phyloP scores from a whole-genome alignment of 2,329 filamentous ascomycete genomes.

The Penicillium sp. region DNA sequence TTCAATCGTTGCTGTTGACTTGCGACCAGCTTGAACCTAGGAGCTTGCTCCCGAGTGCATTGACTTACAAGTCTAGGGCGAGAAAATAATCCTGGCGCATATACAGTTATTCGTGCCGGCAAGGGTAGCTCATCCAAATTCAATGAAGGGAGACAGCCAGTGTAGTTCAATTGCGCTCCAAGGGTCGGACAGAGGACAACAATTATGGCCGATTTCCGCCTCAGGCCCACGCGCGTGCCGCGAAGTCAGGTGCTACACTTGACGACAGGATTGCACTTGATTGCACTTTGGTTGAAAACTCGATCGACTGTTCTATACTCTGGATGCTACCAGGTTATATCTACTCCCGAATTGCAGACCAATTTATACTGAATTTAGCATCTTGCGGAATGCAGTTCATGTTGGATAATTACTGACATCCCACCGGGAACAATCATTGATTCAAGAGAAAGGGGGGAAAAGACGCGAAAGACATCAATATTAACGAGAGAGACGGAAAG shows the following conservation, averaged over 20 bases:
- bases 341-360: neutral
- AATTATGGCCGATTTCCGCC: conserved; percentile 22
- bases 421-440: neutral
- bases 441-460: neutral
- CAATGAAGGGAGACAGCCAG: neutral
- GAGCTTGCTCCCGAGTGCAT: conserved; percentile 1
- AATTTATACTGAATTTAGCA: neutral
- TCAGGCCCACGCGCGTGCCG: conserved; percentile 34
- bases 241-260: conserved; percentile 31
- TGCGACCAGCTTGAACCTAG: conserved; percentile 3
- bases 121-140: neutral
- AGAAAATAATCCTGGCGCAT: neutral
- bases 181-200: conserved; percentile 19
- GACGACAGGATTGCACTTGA: neutral
- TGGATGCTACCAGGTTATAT: neutral
- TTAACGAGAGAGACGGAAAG: neutral
- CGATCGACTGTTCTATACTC: neutral
- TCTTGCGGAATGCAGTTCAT: neutral
- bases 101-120: neutral
- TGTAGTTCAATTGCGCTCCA: neutral
- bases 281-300: neutral
- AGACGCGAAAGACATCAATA: neutral
- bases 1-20: conserved; percentile 3
- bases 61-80: neutral
- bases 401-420: neutral